These are phyloP conservation scores for Zygosaccharomyces lentus DNA, from an alignment of 805 yeast species.

Conservation along the genomic window DNA sequence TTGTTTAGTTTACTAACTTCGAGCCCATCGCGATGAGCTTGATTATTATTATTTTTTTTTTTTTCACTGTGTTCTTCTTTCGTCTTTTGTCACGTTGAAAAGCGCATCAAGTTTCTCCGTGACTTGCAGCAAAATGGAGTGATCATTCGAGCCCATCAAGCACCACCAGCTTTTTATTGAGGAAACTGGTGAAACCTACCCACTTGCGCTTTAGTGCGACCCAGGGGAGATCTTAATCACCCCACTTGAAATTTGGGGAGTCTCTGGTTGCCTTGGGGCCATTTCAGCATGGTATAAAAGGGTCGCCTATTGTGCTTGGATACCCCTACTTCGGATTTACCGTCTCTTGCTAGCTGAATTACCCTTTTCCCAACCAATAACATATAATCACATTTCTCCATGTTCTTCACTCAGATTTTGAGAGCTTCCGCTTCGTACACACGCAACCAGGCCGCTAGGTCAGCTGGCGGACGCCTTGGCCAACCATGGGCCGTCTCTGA, in stretches of 20 bases:
- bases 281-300: neutral
- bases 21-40: constrained; percentile 4
- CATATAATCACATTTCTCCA: constrained; percentile 1
- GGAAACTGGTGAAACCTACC: too few species aligned
- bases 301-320: neutral
- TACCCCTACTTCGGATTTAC: too few species aligned
- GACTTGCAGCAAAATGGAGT: neutral
- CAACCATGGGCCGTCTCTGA: constrained; percentile 24
- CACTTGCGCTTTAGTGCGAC: too few species aligned
- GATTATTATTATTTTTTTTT: neutral
- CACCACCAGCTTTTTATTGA: neutral
- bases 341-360: too few species aligned
- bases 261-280: neutral
- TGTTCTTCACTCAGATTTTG: constrained; percentile 23
- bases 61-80: neutral
- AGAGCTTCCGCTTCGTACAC: constrained; percentile 18
- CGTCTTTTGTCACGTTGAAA: neutral
- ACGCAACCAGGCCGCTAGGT: constrained; percentile 13
- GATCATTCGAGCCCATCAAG: neutral
- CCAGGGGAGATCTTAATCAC: neutral
- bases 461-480: constrained; percentile 19
- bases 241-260: neutral
- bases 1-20: neutral
- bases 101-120: neutral
- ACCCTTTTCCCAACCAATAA: neutral